Evolutionary conservation across 1,284 basidiomycete species (phyloP), one percentile per base, ranked within the genome.

Genomic region (Irpex sp.): DNA sequence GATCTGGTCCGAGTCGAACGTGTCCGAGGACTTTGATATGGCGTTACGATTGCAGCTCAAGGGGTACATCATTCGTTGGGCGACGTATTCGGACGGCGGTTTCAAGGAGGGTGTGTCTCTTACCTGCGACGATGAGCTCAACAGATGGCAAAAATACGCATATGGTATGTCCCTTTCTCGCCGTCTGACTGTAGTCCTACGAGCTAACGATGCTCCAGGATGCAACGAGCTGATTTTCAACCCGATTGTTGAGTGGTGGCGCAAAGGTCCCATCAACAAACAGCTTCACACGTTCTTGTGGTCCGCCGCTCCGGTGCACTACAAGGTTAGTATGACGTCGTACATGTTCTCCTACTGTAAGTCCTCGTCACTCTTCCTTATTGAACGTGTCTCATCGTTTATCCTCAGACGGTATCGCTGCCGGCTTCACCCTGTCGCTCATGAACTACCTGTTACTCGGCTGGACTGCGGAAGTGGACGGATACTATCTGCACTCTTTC

Each of bases 51-150:
- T 91, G 39, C 68, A 82, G 71, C 73, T 88, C 57, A 80, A 83
- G 66, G 84, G 88, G 1, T 94, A 91, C 73, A 82, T 78, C 64
- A 86, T 92, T 61, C 86, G 92, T 58, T 94, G 91, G 92, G 87
- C 91, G 8, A 88, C 88, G 0, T 94, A 94, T 73, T 87, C 84
- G 0, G 82, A 90, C 54, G 84, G 90, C 39, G 88, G 82, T 0
- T 94, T 94, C 78, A 87, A 90, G 73, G 92, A 94, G 69, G 92
- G 93, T 65, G 93, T 94, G 16, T 90, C 88, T 0, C 78, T 94
- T 9, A 88, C 88, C 0, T 83, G 84, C 61, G 88, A 91, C 55
- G 91, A 92, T 67, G 89, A 91, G 69, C 75, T 91, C 2, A 93
- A 92, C 66, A 75, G 92, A 4, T 94, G 92, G 92, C 88, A 93